phyloP scores from a whole-genome alignment of 169 alveolate species.

The Plasmodium cynomolgi region DNA sequence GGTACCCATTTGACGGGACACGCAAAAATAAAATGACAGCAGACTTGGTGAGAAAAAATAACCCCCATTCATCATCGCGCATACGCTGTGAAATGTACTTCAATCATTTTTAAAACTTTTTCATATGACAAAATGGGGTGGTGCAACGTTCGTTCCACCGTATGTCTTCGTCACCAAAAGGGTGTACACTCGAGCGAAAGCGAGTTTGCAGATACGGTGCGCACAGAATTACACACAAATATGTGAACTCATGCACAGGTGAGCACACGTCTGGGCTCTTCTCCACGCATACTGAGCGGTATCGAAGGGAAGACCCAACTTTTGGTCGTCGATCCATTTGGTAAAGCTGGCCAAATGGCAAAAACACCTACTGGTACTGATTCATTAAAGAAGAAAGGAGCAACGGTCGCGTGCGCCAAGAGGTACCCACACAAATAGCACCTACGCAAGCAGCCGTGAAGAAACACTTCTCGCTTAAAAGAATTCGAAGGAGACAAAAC shows the following conservation, averaged over 20 bases:
- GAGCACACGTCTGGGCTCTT: background rate
- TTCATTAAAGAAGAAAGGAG: background rate
- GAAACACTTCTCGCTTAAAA: background rate
- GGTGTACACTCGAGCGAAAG: background rate
- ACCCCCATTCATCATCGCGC: background rate
- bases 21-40: background rate
- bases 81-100: background rate
- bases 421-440: background rate
- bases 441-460: background rate
- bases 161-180: background rate
- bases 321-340: background rate
- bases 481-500: background rate
- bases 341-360: background rate
- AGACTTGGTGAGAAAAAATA: background rate
- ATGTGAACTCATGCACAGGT: background rate
- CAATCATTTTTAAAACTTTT: background rate
- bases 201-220: background rate
- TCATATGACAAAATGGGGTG: background rate
- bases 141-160: background rate
- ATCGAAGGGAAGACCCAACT: background rate
- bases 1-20: background rate
- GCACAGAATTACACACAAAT: background rate
- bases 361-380: background rate
- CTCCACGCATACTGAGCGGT: background rate
- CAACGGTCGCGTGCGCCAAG: background rate